A percentile compares a stretch with the other conserved stretches of the same genome.
Evolutionary conservation across 164 flowering plant genomes (phyloP).

Genomic region (Chloranthus sessilifolius): DNA sequence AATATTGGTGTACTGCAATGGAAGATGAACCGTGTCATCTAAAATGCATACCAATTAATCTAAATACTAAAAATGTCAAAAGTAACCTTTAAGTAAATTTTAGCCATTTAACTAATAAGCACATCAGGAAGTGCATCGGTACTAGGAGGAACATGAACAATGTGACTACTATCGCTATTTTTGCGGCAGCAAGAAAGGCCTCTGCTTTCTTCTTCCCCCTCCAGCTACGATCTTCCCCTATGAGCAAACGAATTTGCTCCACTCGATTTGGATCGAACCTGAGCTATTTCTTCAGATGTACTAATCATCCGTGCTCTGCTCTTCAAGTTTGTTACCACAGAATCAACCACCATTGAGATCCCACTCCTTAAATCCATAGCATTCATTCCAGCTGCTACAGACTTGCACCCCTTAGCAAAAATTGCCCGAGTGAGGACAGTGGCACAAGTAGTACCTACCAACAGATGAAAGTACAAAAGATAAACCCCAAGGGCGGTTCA

Average conservation of each 20-base stretch:
- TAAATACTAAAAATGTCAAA: no score
- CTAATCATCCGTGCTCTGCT: constrained; percentile 8
- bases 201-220: no score
- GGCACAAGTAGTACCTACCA: no score
- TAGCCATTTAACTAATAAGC: constrained; percentile 68
- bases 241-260: no score
- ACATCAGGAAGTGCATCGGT: constrained; percentile 86
- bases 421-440: constrained; percentile 36
- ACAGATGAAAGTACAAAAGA: background rate
- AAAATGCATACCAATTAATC: background rate
- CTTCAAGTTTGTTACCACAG: constrained; percentile 47
- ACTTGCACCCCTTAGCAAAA: constrained; percentile 83
- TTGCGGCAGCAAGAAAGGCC: constrained; percentile 79
- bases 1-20: constrained; percentile 76
- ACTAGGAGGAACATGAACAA: constrained; percentile 88
- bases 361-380: constrained; percentile 92
- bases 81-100: no score
- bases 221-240: no score
- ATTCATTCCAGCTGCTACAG: constrained; percentile 95
- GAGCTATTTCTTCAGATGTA: constrained; percentile 87
- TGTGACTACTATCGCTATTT: constrained; percentile 88
- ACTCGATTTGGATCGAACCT: no score
- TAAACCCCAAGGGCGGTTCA: no score
- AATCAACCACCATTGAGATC: constrained; percentile 82
- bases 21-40: constrained; percentile 3